Percentiles rank a stretch among this genome's conserved stretches.
These are phyloP conservation scores for Larix kaempferi DNA, from an alignment of 75 land plant species.

Conservation along the genomic window DNA sequence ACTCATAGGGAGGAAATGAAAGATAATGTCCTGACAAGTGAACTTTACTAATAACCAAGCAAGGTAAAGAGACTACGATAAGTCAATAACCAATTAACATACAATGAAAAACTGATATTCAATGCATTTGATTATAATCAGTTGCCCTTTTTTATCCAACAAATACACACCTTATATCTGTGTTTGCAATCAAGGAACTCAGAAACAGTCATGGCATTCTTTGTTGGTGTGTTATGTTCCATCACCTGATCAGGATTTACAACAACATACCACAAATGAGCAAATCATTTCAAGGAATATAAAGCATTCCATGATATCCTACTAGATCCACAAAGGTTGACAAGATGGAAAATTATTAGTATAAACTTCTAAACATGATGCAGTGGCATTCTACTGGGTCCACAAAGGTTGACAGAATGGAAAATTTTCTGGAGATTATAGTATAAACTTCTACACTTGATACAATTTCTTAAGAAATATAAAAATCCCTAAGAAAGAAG, in stretches of 20 bases:
- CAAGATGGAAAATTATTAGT: no score
- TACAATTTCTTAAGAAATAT: neutral
- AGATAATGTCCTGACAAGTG: neutral
- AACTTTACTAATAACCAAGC: neutral
- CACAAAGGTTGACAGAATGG: no score
- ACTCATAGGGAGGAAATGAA: neutral
- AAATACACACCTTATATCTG: conserved; percentile 65
- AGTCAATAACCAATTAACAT: neutral
- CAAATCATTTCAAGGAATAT: neutral
- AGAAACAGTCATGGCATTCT: conserved; percentile 64
- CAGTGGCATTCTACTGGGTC: no score
- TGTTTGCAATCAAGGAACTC: conserved; percentile 92
- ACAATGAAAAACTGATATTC: neutral
- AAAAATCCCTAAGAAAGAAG: neutral
- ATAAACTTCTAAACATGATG: no score
- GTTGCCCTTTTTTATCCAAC: neutral
- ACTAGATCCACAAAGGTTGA: no score
- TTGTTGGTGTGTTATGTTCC: conserved; percentile 75
- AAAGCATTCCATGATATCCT: no score
- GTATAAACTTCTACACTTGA: no score
- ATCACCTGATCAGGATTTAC: conserved; percentile 51
- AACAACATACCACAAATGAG: neutral
- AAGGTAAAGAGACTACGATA: neutral
- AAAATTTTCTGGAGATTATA: no score
- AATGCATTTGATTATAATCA: neutral